Evolutionary conservation across 495 filamentous ascomycete genomes (phyloP).

Genomic region (Aspergillus baeticus): DNA sequence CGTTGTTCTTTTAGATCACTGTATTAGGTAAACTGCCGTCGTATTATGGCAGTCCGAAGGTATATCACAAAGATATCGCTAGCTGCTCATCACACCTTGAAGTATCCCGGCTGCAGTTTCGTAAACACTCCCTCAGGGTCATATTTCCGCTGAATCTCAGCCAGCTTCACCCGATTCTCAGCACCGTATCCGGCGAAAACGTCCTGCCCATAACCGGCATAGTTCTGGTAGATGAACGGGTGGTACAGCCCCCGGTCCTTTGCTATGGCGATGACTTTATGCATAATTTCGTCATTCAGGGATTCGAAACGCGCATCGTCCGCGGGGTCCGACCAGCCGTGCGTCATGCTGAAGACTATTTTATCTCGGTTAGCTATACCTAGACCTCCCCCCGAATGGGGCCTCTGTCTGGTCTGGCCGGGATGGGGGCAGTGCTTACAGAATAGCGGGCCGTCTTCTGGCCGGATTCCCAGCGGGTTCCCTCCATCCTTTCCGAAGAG

Average conservation of each 20-base stretch:
- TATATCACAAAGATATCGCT: too few species aligned
- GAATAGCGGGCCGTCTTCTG: too few species aligned
- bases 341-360: not conserved
- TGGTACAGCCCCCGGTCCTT: not conserved
- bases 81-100: constrained; percentile 1
- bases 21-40: too few species aligned
- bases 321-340: not conserved
- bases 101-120: not conserved
- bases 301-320: not conserved
- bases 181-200: not conserved
- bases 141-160: not conserved
- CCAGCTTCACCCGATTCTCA: too few species aligned
- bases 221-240: not conserved
- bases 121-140: not conserved
- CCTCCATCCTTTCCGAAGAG: too few species aligned
- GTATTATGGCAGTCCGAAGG: too few species aligned
- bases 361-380: not conserved
- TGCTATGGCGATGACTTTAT: not conserved
- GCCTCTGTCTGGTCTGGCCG: too few species aligned
- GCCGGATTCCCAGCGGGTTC: too few species aligned
- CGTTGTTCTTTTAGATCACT: too few species aligned
- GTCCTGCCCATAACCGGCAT: not conserved
- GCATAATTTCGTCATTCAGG: not conserved
- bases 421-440: too few species aligned
- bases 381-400: too few species aligned